Evolutionary conservation across 2,329 filamentous ascomycete species (phyloP), one percentile per base, ranked within the genome.

Genomic region (Epichloe brachyelytri): DNA sequence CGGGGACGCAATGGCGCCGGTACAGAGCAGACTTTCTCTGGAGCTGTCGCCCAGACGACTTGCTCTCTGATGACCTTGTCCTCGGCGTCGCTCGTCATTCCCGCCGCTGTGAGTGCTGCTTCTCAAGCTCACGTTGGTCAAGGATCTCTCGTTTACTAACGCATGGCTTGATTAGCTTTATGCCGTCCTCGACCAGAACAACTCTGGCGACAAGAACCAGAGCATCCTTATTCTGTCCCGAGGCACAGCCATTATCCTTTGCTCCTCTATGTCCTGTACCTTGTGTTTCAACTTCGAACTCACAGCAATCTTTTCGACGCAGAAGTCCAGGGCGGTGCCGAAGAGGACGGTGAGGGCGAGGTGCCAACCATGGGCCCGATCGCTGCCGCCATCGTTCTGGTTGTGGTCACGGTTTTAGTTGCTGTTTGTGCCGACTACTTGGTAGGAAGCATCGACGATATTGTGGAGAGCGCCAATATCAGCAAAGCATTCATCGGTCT

Each of bases 401-500:
- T 90, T 19, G 65, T 83, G 17, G 76, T 83, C 17, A 91, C 86
- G 0, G 48, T 90, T 14, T 64, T 85, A 3, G 85, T 91, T 30
- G 77, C 85, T 17, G 64, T 87, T 51, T 88, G 85, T 60, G 86
- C 86, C 56, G 86, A 89, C 54, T 87, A 85, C 60, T 75, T 90
- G 6, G 86, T 90, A 36, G 82, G 80, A 59, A 86, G 82, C 60
- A 89, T 89, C 60, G 84, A 88, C 56, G 72, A 75, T 30, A 77
- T 90, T 45, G 86, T 88, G 22, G 74, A 80, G 57, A 80, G 73
- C 43, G 80, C 81, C 2, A 76, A 82, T 54, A 85, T 90, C 63
- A 88, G 82, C 71, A 86, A 86, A 67, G 87, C 82, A 1, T 90
- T 90, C 58, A 88, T 90, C 58, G 86, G 86, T 71, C 71, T 89